Evolutionary conservation across 2,329 filamentous ascomycete genomes (phyloP), one percentile per base, ranked within the genome.

Genomic region (Penicillium sp.): DNA sequence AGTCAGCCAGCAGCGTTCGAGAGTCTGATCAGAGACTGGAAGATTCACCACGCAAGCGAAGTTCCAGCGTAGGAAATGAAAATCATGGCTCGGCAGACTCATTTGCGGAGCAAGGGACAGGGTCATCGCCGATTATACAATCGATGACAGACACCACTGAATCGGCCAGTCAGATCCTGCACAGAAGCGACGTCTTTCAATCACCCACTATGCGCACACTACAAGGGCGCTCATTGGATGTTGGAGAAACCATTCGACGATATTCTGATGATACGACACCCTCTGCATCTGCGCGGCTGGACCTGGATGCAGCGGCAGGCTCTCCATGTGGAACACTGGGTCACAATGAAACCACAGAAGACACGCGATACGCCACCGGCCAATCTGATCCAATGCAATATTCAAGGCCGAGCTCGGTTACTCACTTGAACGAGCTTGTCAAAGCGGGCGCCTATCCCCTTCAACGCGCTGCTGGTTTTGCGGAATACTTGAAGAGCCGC

Each of bases 131-230:
- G 32, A 80, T 88, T 2, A 80, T 86, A 4, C 89, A 89, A 4
- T 86, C 85, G 0, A 84, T 83, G 52, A 89, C 92, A 40, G 90
- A 92, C 56, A 84, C 81, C n/a, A 80, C 81, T 54, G 87, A 88
- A 46, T 95, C 92, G 4, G 93, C 90, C 3, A 97, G 93, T 70
- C 92, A 96, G 72, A 97, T 97, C 37, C 77, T 99, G 9, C 84
- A 85, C 51, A 86, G 89, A 34, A 97, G 92, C 64, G 90, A 94
- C 64, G 89, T 97, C 9, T 97, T 99, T 67, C 86, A 89, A 62
- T 87, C 86, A 26, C 91, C 91, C 16, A 89, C 88, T 0, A 83
- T 92, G 46, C 67, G 74, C 47, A 70, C 67, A 37, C 63, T 72
- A 63, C 64, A 68, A 22, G 59, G 65, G 42, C 62, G 60, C n/a